Evolutionary conservation across 2,329 filamentous ascomycete genomes (phyloP), one percentile per base, ranked within the genome.

Genomic region (Ceratocystis papillata): DNA sequence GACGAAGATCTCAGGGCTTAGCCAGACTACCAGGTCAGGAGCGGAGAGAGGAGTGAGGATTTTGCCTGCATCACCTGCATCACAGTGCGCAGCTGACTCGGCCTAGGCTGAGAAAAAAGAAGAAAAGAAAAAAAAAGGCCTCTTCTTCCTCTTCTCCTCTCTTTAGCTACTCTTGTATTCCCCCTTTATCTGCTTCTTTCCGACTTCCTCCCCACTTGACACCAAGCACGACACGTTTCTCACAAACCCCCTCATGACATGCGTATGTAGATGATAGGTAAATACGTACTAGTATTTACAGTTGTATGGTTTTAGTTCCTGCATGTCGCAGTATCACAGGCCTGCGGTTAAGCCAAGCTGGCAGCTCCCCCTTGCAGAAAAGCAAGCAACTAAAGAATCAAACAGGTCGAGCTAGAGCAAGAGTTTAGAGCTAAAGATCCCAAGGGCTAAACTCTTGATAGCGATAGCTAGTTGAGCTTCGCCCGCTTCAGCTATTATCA

Each of bases 251-350:
- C 15, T 25, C 15, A 59, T 37, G 28, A 44, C 59, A 62, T 62
- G 30, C 59, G 30, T 45, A 59, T 17, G 30, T 28, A 59, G 20
- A 59, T n/a, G 6, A 59, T 59, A 12, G 20, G 28, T 59, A 59
- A 20, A 59, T 59, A 59, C 55, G 30, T 59, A 59, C 55, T 25
- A 17, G 30, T 17, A 59, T 28, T 25, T 28, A 59, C 30, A 6
- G 17, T 25, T 22, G 15, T 33, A 62, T 44, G n/a, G 25, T 1
- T n/a, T 33, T 59, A 28, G 55, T 59, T 59, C 55, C 55, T 59
- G 55, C 55, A 62, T 62, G 33, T 41, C n/a, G 25, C 20, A 44
- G 33, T 33, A 62, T 62, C 59, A 62, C 33, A 62, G 25, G 33
- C 20, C 55, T 28, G 28, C 55, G 55, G 55, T n/a, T 33, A 59